Evolutionary conservation across 2,329 filamentous ascomycete species (phyloP), one percentile per base, ranked within the genome.

Genomic region (Pleurostoma richardsiae): DNA sequence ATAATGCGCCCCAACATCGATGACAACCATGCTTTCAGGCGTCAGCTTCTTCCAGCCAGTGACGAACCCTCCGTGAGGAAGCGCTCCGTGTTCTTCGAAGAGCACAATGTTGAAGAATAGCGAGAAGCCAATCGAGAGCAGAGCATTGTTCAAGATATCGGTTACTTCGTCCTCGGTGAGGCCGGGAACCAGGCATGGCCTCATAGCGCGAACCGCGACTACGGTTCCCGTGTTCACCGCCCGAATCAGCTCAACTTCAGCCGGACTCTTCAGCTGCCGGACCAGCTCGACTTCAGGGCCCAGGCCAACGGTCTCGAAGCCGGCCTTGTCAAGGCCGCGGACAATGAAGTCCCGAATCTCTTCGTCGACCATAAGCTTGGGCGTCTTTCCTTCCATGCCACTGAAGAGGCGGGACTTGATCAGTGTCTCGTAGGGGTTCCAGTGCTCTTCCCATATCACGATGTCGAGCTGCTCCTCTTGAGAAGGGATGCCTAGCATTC

Each of bases 191-290:
- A 84, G 65, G 49, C 81, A 80, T 42, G 66, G 61, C 31, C 65
- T 54, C 74, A 83, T 82, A 3, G 77, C 74, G 10, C 80, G 64
- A 19, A 85, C 72, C 4, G 80, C 80, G 45, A 75, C 76, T 0
- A 83, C 78, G 0, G 80, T 84, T 1, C 80, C 81, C 0, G 79
- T 84, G 56, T 85, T 85, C 5, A 85, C 80, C 4, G 78, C 80
- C 27, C 76, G 70, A 11, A 85, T 56, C 10, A 83, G 71, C 46
- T 74, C 77, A 6, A 84, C 65, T 53, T 83, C 80, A 4, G 70
- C 71, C 3, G 67, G 56, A 2, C 71, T 77, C 61, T 85, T 84
- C 30, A 69, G 73, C 62, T 85, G 80, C 11, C 77, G 69, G 0
- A 84, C 77, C 29, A 73, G 69, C 56, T 84, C 79, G 6, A 77